Base-by-base conservation (phyloP, 2,329 filamentous ascomycete species). In the Pseudopithomyces maydicus region DNA sequence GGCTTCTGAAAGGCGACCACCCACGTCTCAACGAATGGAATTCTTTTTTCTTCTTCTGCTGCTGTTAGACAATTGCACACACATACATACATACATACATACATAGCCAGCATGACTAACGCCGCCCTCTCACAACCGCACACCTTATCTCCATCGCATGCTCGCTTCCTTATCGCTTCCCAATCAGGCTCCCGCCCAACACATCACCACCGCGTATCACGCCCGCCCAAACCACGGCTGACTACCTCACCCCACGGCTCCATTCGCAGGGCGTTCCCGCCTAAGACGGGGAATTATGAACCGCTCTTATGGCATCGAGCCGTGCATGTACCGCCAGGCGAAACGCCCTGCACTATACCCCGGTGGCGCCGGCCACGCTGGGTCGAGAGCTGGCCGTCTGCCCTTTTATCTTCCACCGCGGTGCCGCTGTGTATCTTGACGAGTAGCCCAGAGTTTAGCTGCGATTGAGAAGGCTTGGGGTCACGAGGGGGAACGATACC, bases 111-210 rank as follows among this genome's bases (percentile, higher is more conserved):
- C 54, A 51, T 67, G 64, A 65, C 62, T 64, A 67, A 66, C 59
- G 48, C 32, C 32, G 17, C 36, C 47, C 55, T 48, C 52, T 65
- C 63, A 66, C 42, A 45, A 41, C 29, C 59, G 54, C 20, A 20
- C 54, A 54, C 54, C 65, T 70, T 70, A 69, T 70, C 68, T 52
- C 56, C 58, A 36, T 41, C 20, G 15, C 56, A 45, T 53, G n/a
- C 44, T 61, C 55, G 52, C 39, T 52, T 63, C 48, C 61, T 67
- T 65, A 67, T 67, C 64, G 64, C 55, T 54, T 45, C 36, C 12
- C 19, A 35, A 44, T 59, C 54, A 55, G 64, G 58, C 54, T 57
- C 33, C 55, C 54, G 46, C 26, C 26, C 26, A 29, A 29, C 26
- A 29, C 26, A 29, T 4, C 50, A 63, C 52, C 63, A 48, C 52